Evolutionary conservation across 1,139 yeast genomes (phyloP).

Genomic region (Candida sanyaensis): DNA sequence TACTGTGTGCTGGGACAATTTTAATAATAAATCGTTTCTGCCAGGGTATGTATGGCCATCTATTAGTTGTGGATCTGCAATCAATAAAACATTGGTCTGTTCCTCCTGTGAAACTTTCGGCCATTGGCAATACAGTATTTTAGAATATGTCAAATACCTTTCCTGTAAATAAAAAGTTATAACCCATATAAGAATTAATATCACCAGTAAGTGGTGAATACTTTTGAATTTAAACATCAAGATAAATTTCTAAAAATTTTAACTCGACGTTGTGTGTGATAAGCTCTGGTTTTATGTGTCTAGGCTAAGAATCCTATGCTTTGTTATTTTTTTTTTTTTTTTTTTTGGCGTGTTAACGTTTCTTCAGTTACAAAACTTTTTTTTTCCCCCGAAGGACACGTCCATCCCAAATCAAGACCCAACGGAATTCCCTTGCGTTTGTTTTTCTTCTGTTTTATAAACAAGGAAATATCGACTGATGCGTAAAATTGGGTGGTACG

Average conservation of each 20-base stretch:
- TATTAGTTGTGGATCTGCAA: slow-evolving; percentile 51
- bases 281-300: not conserved
- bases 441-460: not conserved
- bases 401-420: not conserved
- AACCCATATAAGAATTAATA: slow-evolving; percentile 31
- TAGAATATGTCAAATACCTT: slow-evolving; percentile 27
- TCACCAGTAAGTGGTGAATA: slow-evolving; percentile 24
- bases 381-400: no score
- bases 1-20: slow-evolving; percentile 49
- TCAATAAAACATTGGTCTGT: slow-evolving; percentile 29
- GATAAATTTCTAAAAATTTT: not conserved
- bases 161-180: slow-evolving; percentile 35
- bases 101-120: slow-evolving; percentile 14
- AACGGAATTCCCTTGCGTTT: not conserved
- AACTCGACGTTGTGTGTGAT: no score
- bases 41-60: slow-evolving; percentile 54
- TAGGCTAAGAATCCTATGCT: not conserved
- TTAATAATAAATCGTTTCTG: slow-evolving; percentile 34
- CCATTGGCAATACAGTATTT: slow-evolving; percentile 39
- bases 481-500: not conserved
- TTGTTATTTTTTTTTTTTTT: not conserved
- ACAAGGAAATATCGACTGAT: not conserved
- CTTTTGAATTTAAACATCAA: slow-evolving; percentile 11
- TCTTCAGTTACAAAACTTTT: no score
- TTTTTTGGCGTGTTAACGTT: not conserved